Percentiles rank a stretch among this genome's conserved stretches.
These are phyloP conservation scores for Avena eriantha DNA, from an alignment of 176 grass and related monocot genomes.

Conservation along the genomic window DNA sequence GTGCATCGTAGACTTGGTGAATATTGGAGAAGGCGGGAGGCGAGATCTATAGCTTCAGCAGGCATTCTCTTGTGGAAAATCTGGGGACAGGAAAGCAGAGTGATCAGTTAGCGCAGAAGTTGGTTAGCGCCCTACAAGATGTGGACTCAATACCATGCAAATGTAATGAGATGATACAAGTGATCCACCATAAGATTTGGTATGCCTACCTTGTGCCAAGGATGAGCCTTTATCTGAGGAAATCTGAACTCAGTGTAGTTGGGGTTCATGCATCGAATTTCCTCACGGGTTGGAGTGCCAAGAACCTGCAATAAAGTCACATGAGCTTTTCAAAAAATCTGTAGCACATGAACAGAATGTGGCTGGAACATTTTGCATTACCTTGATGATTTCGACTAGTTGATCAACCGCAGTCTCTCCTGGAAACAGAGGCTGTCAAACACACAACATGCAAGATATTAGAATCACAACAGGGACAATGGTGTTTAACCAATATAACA, in stretches of 20 bases:
- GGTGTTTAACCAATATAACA: neutral
- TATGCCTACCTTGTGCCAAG: conserved; percentile 89
- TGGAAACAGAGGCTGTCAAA: conserved; percentile 83
- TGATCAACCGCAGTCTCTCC: conserved; percentile 89
- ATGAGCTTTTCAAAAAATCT: neutral
- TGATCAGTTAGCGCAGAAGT: neutral
- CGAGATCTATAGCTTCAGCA: conserved; percentile 88
- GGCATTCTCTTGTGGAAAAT: conserved; percentile 98
- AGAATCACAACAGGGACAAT: conserved; percentile 10
- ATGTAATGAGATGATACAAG: conserved; percentile 8
- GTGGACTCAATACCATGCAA: neutral
- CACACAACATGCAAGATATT: conserved; percentile 34
- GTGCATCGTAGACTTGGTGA: conserved; percentile 85
- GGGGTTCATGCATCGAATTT: conserved; percentile 97
- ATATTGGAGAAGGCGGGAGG: conserved; percentile 90
- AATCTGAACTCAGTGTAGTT: conserved; percentile 96
- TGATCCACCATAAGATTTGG: conserved; percentile 28
- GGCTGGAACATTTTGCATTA: conserved; percentile 36
- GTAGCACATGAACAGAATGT: conserved; percentile 10
- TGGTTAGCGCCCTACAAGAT: neutral
- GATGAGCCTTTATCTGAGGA: conserved; percentile 98
- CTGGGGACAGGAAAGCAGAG: conserved; percentile 30
- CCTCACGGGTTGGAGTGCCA: conserved; percentile 95
- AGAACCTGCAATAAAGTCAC: conserved; percentile 65
- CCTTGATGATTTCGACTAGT: conserved; percentile 94